A percentile compares a stretch with the other conserved stretches of the same genome.
These are phyloP conservation scores for Vitellaria paradoxa DNA, from an alignment of 179 eudicot species.

Conservation along the genomic window DNA sequence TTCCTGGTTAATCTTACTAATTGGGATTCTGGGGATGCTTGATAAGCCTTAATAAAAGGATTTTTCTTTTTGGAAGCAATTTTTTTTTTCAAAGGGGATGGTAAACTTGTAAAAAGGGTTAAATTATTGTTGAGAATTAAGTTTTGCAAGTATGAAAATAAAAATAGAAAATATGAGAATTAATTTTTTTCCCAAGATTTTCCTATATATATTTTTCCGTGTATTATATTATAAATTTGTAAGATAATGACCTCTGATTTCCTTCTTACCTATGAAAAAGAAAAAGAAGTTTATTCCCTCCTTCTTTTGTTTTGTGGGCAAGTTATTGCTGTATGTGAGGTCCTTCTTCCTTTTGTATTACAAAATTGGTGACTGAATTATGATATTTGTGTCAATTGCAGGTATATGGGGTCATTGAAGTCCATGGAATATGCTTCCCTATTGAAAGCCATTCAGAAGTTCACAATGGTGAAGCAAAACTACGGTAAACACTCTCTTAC, in stretches of 20 bases:
- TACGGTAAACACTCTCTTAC: constrained; percentile 49
- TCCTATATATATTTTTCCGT: background rate
- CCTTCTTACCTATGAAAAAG: background rate
- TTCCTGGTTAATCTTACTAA: background rate
- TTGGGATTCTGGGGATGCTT: background rate
- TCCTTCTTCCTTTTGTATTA: background rate
- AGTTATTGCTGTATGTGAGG: background rate
- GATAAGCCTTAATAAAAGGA: background rate
- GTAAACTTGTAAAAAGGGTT: no score
- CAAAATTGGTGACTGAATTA: background rate
- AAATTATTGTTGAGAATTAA: no score
- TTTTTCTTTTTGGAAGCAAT: background rate
- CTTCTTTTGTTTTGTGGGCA: no score
- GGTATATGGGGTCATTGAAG: constrained; percentile 86
- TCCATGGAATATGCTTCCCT: constrained; percentile 60
- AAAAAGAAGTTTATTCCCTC: no score
- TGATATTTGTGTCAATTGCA: constrained; percentile 24
- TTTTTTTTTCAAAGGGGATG: background rate
- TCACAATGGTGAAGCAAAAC: constrained; percentile 78
- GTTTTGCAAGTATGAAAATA: no score
- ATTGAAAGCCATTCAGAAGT: constrained; percentile 63
- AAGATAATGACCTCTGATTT: background rate
- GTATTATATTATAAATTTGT: background rate
- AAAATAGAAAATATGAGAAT: no score
- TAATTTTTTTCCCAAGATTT: no score